Evolutionary conservation across 768 basidiomycete species (phyloP), one percentile per base, ranked within the genome.

Genomic region (Strobilomyces confusus): DNA sequence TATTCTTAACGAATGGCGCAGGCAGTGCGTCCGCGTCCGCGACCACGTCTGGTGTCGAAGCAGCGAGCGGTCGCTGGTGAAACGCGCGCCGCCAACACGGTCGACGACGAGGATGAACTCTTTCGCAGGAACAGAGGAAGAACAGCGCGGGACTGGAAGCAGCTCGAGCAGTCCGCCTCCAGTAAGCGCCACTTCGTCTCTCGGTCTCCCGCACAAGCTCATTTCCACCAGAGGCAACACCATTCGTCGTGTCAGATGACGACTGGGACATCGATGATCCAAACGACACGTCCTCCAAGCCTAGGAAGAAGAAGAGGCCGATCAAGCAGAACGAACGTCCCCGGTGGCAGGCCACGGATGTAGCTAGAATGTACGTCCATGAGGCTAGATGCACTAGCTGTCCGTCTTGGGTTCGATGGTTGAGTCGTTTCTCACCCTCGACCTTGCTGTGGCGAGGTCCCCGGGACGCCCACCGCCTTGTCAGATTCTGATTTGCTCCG

Each of bases 71-170:
- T 12, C 45, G 26, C 44, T 34, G 40, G 51, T 5, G 52, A 60
- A 20, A 23, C 40, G 5, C 46, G 59, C 22, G 32, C 34, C 12
- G 13, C 51, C 58, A 48, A 48, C 49, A 32, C 58, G 37, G 43
- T 41, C 67, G 66, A 78, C 12, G 84, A 89, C 52, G 81, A 80
- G 46, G 87, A 91, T 66, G 81, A 79, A 15, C 73, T 81, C 67
- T 91, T 90, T 59, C 79, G 89, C 61, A 79, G 79, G 46, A 92
- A 89, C 64, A 74, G 71, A 41, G 77, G 78, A 54, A 74, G 86
- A 47, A 80, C 80, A 5, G 64, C 73, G 5, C 71, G 77, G 48
- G 72, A 77, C 4, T 89, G 88, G 85, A 80, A 74, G 63, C 77
- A 76, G 52, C 66, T 91, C 38, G 78, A 83, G 23, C 72, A 80